Conservation (phyloP, 805 yeast genomes). For the Cyberlindnera lachancei region DNA sequence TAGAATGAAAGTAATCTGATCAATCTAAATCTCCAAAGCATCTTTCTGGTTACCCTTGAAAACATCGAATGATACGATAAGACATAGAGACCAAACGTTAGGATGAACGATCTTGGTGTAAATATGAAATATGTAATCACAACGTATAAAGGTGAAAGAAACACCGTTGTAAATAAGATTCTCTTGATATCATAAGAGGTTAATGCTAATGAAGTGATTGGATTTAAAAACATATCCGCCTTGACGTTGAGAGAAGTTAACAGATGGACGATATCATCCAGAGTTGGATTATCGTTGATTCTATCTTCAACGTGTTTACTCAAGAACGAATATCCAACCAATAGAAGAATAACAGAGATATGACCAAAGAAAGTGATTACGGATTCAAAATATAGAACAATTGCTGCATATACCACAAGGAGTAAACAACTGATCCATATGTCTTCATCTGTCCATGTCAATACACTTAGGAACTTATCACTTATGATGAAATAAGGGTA, state of each 20-base stretch:
- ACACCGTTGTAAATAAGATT: conserved; percentile 73
- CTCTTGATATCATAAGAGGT: conserved; percentile 75
- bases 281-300: conserved; percentile 63
- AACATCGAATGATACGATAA: conserved; percentile 84
- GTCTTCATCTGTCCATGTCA: conserved; percentile 91
- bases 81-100: conserved; percentile 49
- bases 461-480: conserved; percentile 59
- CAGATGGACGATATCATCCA: conserved; percentile 78
- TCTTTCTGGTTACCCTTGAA: conserved; percentile 72
- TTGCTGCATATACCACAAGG: conserved; percentile 44
- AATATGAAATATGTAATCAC: conserved; percentile 59
- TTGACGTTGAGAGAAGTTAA: conserved; percentile 69
- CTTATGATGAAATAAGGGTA: conserved; percentile 78
- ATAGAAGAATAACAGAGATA: conserved; percentile 52
- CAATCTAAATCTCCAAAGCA: conserved; percentile 76
- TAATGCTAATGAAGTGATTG: conserved; percentile 68
- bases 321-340: conserved; percentile 53
- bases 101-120: conserved; percentile 59
- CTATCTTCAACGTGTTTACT: conserved; percentile 50
- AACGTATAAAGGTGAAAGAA: conserved; percentile 80
- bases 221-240: conserved; percentile 69
- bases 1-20: conserved; percentile 70
- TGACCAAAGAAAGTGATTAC: conserved; percentile 80
- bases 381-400: conserved; percentile 72
- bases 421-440: conserved; percentile 65